These are phyloP conservation scores for Ganoderma resinaceum DNA, from an alignment of 1,284 basidiomycete species.

Conservation along the genomic window DNA sequence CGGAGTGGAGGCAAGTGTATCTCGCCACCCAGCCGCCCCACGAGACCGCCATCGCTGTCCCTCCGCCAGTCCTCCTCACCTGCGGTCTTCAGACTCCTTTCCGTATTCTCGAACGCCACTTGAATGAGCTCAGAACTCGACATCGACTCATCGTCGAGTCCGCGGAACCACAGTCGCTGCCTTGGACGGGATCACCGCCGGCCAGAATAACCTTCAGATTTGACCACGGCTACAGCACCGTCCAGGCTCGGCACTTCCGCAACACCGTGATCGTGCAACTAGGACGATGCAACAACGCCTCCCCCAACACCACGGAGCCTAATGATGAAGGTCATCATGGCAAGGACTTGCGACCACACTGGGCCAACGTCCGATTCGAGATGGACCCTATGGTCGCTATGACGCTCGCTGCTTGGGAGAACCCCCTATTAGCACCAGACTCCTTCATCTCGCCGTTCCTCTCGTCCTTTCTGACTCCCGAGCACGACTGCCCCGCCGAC, in stretches of 20 bases:
- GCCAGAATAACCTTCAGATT: background rate
- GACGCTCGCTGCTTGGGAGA: background rate
- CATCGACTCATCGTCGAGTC: background rate
- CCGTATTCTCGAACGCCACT: background rate
- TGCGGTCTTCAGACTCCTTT: background rate
- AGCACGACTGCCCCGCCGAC: background rate
- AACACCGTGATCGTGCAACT: background rate
- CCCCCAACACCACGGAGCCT: background rate
- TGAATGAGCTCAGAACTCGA: background rate
- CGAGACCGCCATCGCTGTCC: background rate
- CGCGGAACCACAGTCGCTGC: background rate
- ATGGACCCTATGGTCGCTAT: background rate
- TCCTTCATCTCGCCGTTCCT: background rate
- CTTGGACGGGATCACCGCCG: background rate
- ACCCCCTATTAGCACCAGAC: background rate
- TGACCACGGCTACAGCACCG: background rate
- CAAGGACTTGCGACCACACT: background rate
- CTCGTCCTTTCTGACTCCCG: background rate
- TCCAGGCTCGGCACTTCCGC: background rate
- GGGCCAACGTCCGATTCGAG: background rate
- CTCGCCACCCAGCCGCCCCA: background rate
- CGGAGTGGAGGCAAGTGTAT: background rate
- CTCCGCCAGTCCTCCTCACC: background rate
- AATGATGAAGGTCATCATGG: background rate
- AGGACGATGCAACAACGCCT: background rate